Conservation (phyloP, 1,284 basidiomycete genomes). For the Ceratobasidium sp. region DNA sequence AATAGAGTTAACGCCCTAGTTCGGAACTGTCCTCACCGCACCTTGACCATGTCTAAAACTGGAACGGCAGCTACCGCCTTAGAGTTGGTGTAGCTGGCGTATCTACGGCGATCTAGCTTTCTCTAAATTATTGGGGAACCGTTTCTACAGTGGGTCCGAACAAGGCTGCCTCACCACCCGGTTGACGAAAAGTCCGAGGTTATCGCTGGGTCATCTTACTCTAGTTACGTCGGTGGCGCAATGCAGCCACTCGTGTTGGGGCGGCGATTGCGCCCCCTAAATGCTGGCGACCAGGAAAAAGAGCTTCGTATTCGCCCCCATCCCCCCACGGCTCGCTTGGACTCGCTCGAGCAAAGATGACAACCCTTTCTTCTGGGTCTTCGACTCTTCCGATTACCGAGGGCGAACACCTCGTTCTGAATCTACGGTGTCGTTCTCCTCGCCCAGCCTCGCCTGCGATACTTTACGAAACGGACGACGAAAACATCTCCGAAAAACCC, state of each 20-base stretch:
- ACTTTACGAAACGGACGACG: not conserved
- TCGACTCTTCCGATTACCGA: not conserved
- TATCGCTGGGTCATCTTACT: not conserved
- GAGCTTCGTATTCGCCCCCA: no score
- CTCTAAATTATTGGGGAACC: not conserved
- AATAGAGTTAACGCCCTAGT: no score
- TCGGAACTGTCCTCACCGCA: no score
- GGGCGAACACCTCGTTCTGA: not conserved
- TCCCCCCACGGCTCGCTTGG: not conserved
- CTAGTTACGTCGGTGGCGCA: constrained; percentile 12
- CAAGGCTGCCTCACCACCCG: not conserved
- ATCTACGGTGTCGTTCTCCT: constrained; percentile 9
- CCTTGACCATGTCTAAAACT: not conserved
- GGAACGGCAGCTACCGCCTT: not conserved
- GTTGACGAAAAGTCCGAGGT: not conserved
- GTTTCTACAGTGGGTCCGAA: not conserved
- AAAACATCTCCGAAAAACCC: constrained; percentile 5
- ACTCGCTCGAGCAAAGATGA: not conserved
- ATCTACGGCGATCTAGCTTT: not conserved
- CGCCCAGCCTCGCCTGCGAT: not conserved
- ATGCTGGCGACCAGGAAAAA: not conserved
- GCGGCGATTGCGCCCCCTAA: not conserved
- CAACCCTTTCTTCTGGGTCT: not conserved
- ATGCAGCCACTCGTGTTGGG: not conserved
- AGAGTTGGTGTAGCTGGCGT: not conserved